Conservation (phyloP, 208 protist species). For the Borovskyia barvae region DNA sequence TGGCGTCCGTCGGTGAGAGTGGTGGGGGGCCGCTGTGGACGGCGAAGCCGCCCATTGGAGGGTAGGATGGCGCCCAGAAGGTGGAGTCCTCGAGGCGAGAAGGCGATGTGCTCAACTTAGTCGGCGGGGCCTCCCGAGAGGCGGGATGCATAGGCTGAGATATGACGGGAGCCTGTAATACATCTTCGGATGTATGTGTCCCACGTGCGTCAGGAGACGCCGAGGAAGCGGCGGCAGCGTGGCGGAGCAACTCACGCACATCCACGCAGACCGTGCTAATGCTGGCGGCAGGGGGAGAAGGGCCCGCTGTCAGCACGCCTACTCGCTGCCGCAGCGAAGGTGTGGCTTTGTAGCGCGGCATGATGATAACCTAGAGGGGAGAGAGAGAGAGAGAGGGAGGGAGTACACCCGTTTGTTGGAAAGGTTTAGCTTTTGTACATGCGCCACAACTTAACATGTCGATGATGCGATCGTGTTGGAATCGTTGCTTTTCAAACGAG, state of each 20-base stretch:
- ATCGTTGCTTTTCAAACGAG: too few species aligned
- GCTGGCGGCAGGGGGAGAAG: not conserved
- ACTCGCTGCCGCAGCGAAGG: too few species aligned
- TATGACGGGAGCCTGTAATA: too few species aligned
- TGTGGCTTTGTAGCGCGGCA: too few species aligned
- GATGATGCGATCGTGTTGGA: too few species aligned
- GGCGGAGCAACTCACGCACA: slow-evolving; percentile 47
- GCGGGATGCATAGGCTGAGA: not conserved
- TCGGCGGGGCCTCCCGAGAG: not conserved
- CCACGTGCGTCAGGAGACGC: too few species aligned
- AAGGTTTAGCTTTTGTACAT: too few species aligned
- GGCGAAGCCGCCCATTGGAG: not conserved
- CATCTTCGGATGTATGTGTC: too few species aligned
- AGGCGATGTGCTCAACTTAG: not conserved
- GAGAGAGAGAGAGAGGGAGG: too few species aligned
- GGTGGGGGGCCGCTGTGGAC: slow-evolving; percentile 20
- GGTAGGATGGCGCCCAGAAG: slow-evolving; percentile 16
- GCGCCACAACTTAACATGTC: too few species aligned
- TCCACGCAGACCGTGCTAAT: slow-evolving; percentile 55
- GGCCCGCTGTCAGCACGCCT: not conserved
- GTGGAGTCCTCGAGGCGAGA: not conserved
- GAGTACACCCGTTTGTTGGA: too few species aligned
- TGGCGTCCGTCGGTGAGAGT: slow-evolving; percentile 35
- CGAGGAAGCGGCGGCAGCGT: slow-evolving; percentile 3
- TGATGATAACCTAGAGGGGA: too few species aligned